Base-by-base conservation (phyloP, 2,329 filamentous ascomycete species). In the Neofusicoccum cordaticola region DNA sequence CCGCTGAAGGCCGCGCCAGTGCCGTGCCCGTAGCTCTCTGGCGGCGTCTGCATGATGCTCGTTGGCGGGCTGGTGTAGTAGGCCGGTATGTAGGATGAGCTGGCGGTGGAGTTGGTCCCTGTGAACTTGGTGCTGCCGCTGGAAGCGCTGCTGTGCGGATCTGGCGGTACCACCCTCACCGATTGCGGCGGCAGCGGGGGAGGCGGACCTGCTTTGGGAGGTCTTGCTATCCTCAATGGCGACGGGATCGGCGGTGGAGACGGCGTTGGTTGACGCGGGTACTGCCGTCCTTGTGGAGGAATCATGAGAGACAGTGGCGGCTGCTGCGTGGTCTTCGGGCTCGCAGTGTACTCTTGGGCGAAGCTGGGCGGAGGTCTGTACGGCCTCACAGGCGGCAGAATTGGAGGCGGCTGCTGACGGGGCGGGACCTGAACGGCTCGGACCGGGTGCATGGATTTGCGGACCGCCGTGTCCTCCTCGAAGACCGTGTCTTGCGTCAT, bases 401-500 rank as follows among this genome's bases (percentile, higher is more conserved):
- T 42, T 31, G 48, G 39, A 7, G 61, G 61, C 8, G 37, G 41
- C 5, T 60, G 41, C n/a, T 47, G 42, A 19, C 56, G 56, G 12
- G 56, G 56, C 27, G 45, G 58, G 13, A 62, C 45, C 34, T 50
- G 31, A 12, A 51, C 45, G 19, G 58, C 58, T 19, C 37, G 35
- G 47, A 37, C 58, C 19, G 58, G 58, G 37, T 62, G 31, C 34
- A 62, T 50, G 58, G 58, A 39, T 12, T 42, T 44, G 45, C 58
- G 58, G 9, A 62, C 58, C 17, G 50, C 51, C 13, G 62, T 56
- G 34, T 66, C 65, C 67, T 78, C 76, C 66, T 78, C 76, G 35
- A 78, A 78, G 1, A 78, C 69, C n/a, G 76, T 78, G 31, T 67
- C 67, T 62, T 75, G 71, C 2, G 73, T 76, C 57, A 75, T 67